Conservation (phyloP, 768 basidiomycete genomes). For the Boletus rex-veris region DNA sequence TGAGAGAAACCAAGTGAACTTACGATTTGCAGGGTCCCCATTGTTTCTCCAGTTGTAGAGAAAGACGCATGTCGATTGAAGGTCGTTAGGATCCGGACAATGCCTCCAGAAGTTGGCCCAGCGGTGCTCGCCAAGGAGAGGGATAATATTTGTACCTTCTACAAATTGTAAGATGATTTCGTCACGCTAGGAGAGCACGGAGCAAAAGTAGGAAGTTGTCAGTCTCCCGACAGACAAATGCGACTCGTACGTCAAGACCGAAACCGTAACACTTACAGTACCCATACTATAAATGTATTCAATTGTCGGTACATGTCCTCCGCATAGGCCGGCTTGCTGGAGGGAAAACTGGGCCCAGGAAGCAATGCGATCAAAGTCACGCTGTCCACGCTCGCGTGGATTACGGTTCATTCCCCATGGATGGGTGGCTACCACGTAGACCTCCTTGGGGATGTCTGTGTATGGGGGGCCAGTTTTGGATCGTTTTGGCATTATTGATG, state of each 20-base stretch:
- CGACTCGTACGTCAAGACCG: neutral
- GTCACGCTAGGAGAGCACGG: slow-evolving; percentile 17
- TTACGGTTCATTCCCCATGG: slow-evolving; percentile 23
- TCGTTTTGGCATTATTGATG: slow-evolving; percentile 17
- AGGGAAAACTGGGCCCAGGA: slow-evolving; percentile 25
- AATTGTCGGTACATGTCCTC: slow-evolving; percentile 8
- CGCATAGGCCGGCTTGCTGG: slow-evolving; percentile 14
- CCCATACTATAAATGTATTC: slow-evolving; percentile 28
- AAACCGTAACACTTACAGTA: slow-evolving; percentile 24
- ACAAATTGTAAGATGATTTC: slow-evolving; percentile 30
- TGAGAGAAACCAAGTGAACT: slow-evolving; percentile 2
- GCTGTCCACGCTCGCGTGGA: slow-evolving; percentile 4
- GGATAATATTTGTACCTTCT: slow-evolving; percentile 1
- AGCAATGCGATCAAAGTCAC: slow-evolving; percentile 23
- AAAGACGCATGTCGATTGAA: slow-evolving; percentile 22
- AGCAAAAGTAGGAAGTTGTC: neutral
- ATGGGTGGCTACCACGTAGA: slow-evolving; percentile 22
- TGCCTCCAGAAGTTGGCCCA: slow-evolving; percentile 14
- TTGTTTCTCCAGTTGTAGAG: slow-evolving; percentile 31
- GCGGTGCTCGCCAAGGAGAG: slow-evolving; percentile 28
- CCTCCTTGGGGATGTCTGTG: slow-evolving; percentile 14
- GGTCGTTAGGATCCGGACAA: slow-evolving; percentile 4
- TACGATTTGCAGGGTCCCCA: slow-evolving; percentile 31
- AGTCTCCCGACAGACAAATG: neutral
- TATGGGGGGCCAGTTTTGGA: slow-evolving; percentile 29